Base-by-base conservation (phyloP, 2,329 filamentous ascomycete genomes). In the Aspergillus tubingensis region DNA sequence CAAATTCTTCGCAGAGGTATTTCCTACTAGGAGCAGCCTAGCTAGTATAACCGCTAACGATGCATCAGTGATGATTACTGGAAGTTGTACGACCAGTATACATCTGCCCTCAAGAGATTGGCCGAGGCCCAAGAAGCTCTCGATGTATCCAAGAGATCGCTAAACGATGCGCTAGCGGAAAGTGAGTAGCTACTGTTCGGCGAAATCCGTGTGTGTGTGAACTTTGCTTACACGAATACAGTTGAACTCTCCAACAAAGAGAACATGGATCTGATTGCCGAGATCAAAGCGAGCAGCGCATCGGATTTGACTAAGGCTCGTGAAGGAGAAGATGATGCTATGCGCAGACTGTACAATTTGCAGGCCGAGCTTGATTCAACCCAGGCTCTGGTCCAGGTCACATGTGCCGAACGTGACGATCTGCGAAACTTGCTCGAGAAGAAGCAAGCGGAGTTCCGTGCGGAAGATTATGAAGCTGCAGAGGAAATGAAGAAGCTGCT, bases 401-500 rank as follows among this genome's bases (percentile, higher is more conserved):
- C 76, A 11, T 76, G 73, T 57, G 65, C 71, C 11, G 77, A 79
- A 61, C 70, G 76, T 47, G 74, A 79, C 50, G 74, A 77, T 61
- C 65, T 79, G 49, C 76, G 76, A 32, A 70, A 69, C 36, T 70
- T 75, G 64, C 70, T 78, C 19, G 75, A 78, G 21, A 72, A 71
- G 53, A 76, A 77, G 51, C 75, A 77, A 60, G 68, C 68, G 19
- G 73, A 75, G 57, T 75, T 79, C 59, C 72, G 70, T 32, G 71
- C 70, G n/a, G 76, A 79, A 61, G 77, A 79, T 25, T 70, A 78
- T 27, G 75, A 74, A 44, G 71, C 75, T 5, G 71, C 77, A 57
- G 73, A 73, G 36, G 76, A 79, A 61, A 78, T 79, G 72, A 76
- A 78, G 62, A 72, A 66, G 62, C 68, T 78, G 17, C 69, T 79